These are phyloP conservation scores for Fragaria ananassa DNA, from an alignment of 306 rosid species.

Conservation along the genomic window DNA sequence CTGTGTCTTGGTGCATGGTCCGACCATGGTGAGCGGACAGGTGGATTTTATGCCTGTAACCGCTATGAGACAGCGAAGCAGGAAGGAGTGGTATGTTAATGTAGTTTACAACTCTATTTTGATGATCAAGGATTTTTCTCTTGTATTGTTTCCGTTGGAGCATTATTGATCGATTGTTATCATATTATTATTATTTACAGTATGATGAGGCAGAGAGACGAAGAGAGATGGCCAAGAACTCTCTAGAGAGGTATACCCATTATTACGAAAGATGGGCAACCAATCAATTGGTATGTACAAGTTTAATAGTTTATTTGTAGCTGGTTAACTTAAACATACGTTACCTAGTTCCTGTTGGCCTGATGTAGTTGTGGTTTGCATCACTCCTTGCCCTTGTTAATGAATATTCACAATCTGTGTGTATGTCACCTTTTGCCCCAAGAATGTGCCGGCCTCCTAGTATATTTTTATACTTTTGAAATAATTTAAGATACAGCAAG, in stretches of 20 bases:
- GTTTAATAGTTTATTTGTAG: not conserved
- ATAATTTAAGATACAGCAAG: conserved; percentile 5
- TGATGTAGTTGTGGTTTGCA: not conserved
- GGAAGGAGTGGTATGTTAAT: conserved; percentile 67
- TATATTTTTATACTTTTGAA: conserved; percentile 4
- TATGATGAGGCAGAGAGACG: conserved; percentile 67
- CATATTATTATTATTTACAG: conserved; percentile 20
- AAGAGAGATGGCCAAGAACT: conserved; percentile 95
- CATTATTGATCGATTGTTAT: conserved; percentile 4
- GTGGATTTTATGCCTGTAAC: conserved; percentile 96
- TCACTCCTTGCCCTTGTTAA: not conserved
- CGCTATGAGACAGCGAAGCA: conserved; percentile 91
- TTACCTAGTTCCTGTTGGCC: not conserved
- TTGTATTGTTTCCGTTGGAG: not conserved
- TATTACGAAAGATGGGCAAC: conserved; percentile 99
- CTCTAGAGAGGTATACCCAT: conserved; percentile 92
- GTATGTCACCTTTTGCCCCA: not conserved
- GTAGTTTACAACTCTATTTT: not conserved
- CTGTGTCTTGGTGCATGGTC: conserved; percentile 92
- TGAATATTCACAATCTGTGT: not conserved
- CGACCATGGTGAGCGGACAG: conserved; percentile 93
- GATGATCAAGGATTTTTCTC: not conserved
- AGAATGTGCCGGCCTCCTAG: not conserved
- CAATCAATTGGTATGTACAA: conserved; percentile 74
- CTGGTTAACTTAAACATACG: not conserved